A percentile compares a stretch with the other conserved stretches of the same genome.
Evolutionary conservation across 1,284 basidiomycete genomes (phyloP).

Genomic region (Moniliophthora roreri): DNA sequence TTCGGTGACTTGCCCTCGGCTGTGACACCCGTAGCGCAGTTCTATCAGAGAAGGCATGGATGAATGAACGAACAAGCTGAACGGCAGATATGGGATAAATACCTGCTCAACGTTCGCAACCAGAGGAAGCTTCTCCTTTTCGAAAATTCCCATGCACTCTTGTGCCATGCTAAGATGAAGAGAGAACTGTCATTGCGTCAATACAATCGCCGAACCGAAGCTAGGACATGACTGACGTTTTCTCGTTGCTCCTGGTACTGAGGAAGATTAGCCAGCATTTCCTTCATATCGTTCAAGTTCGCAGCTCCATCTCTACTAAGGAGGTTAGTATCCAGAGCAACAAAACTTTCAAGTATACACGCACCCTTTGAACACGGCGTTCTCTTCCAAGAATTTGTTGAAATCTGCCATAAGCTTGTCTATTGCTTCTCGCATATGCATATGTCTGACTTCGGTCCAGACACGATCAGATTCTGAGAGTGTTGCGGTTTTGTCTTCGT

Average conservation of each 20-base stretch:
- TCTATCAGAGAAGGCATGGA: constrained; percentile 42
- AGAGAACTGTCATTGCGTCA: constrained; percentile 69
- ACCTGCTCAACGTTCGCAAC: constrained; percentile 95
- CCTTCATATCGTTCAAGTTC: constrained; percentile 96
- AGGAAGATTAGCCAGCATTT: constrained; percentile 95
- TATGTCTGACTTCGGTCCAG: constrained; percentile 91
- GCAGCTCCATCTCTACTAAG: constrained; percentile 70
- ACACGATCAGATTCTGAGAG: constrained; percentile 87
- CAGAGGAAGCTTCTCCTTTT: constrained; percentile 82
- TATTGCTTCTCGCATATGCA: constrained; percentile 98
- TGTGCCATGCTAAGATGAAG: constrained; percentile 97
- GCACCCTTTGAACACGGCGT: constrained; percentile 87
- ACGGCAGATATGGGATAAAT: constrained; percentile 16
- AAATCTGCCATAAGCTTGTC: constrained; percentile 96
- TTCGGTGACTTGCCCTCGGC: constrained; percentile 91
- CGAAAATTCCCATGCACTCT: constrained; percentile 94
- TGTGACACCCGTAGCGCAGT: constrained; percentile 89
- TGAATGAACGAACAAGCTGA: background rate
- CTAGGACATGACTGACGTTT: constrained; percentile 52
- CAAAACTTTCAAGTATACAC: constrained; percentile 28
- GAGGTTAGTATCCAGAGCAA: constrained; percentile 3
- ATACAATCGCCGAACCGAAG: background rate
- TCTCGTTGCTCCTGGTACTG: constrained; percentile 96
- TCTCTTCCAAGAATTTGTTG: constrained; percentile 90
- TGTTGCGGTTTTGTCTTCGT: constrained; percentile 85